phyloP scores from a whole-genome alignment of 2,329 filamentous ascomycete species.

The Didymella keratinophila region DNA sequence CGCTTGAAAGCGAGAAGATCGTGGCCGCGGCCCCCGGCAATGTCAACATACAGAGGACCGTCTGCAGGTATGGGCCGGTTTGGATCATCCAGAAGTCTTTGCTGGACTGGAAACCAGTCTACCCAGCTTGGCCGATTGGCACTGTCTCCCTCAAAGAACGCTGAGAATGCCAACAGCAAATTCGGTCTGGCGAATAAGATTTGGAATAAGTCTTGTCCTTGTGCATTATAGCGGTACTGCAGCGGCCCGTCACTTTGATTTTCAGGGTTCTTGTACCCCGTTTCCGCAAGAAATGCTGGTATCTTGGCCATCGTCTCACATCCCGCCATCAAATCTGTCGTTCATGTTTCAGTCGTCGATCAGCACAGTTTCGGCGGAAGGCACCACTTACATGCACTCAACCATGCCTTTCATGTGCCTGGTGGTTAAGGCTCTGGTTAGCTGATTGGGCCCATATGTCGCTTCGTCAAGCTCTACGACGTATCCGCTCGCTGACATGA shows the following conservation, averaged over 20 bases:
- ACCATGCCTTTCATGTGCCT: constrained; percentile 10
- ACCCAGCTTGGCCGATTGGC: constrained; percentile 5
- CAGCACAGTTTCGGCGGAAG: background rate
- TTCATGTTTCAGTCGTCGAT: background rate
- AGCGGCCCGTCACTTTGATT: constrained; percentile 34
- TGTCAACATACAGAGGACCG: constrained; percentile 17
- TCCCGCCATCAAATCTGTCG: constrained; percentile 5
- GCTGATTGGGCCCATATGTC: constrained; percentile 7
- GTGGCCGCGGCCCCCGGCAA: constrained; percentile 21
- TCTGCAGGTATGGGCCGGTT: background rate
- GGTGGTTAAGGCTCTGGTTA: constrained; percentile 4
- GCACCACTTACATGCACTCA: constrained; percentile 8
- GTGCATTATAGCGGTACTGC: constrained; percentile 22
- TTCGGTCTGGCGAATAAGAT: constrained; percentile 4
- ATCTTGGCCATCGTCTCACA: constrained; percentile 19
- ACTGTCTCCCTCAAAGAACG: constrained; percentile 13
- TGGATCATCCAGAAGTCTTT: constrained; percentile 6
- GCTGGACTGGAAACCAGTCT: constrained; percentile 11
- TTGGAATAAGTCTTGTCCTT: constrained; percentile 1
- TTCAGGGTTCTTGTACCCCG: constrained; percentile 29
- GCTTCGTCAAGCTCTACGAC: constrained; percentile 6
- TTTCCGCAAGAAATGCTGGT: constrained; percentile 32
- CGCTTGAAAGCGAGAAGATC: constrained; percentile 15
- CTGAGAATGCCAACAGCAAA: background rate
- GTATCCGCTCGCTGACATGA: constrained; percentile 7